Evolutionary conservation across 148 eudicot genomes (phyloP).

Genomic region (Heliosperma pusillum): DNA sequence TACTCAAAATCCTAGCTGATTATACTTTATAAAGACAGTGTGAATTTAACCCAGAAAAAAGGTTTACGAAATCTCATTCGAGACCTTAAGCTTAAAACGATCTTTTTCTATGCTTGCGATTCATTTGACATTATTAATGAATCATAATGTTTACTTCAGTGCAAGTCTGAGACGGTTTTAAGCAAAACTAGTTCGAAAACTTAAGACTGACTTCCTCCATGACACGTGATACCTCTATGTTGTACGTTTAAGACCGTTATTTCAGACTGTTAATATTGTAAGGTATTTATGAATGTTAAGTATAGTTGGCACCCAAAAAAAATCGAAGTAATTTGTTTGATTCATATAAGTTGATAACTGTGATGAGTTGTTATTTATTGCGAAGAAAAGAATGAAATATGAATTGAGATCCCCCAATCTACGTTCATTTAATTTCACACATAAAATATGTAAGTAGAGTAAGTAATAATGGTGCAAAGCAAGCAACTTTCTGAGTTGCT

Average conservation of each 20-base stretch:
- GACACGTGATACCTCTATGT: no score
- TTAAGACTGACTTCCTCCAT: no score
- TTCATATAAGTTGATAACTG: not conserved
- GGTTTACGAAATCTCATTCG: no score
- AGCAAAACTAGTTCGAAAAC: no score
- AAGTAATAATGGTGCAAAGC: constrained; percentile 15
- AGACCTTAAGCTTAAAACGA: no score
- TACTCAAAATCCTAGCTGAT: not conserved
- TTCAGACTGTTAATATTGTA: no score
- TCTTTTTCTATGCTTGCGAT: no score
- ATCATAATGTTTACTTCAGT: no score
- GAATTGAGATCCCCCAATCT: not conserved
- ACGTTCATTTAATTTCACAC: not conserved
- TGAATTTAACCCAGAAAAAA: no score
- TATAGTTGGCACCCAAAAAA: not conserved
- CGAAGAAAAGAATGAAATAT: not conserved
- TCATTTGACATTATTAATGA: no score
- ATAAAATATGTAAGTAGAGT: not conserved
- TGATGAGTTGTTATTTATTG: not conserved
- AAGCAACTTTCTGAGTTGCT: constrained; percentile 21
- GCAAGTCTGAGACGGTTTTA: no score
- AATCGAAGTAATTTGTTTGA: not conserved
- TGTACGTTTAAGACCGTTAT: not conserved
- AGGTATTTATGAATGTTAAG: not conserved
- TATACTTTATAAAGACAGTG: no score